Base-by-base conservation (phyloP, 495 filamentous ascomycete species). In the Aspergillus asperescens region DNA sequence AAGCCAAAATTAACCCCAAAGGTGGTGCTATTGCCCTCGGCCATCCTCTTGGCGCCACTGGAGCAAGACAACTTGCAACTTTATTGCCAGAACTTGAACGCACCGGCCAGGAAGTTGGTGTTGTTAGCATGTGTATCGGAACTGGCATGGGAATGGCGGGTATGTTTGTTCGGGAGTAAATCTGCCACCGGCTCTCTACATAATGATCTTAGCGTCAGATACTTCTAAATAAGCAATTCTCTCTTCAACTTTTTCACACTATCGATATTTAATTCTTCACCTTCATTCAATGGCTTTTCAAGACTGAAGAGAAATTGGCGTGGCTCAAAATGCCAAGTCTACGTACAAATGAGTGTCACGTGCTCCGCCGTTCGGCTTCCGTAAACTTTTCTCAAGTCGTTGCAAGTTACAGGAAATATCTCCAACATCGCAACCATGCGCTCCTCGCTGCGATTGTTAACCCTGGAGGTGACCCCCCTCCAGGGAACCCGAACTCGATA, bases 111-210 rank as follows among this genome's bases (percentile, higher is more conserved):
- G 74, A 87, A 63, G 72, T 87, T 24, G 86, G 86, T 39, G 83
- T 89, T 22, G 82, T 87, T 31, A 89, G 84, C 66, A 90, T 95
- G 89, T 95, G 89, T 69, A 82, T 94, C 58, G 89, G 89, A 27
- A 94, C 89, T 12, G 88, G 88, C n/a, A 91, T 91, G 88, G 88
- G 88, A 10, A 90, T 90, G 88, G 87, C 87, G 16, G 86, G 86
- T 22, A 75, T 92, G 63, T 89, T 91, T 75, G 86, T 93, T 35
- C 79, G 84, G 56, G 89, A 92, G 72, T 90, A 81, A 70, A 56
- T 37, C 25, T 10, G 46, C 32, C 46, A 42, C 27, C 10, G 27
- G 18, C 23, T 20, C n/a, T 42, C 29, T 29, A 37, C 10, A 34
- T 25, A n/a, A 27, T 43, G 38, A 25, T 28, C 25, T 29, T 43